Evolutionary conservation across 2,329 filamentous ascomycete genomes (phyloP), one percentile per base, ranked within the genome.

Genomic region (Fusarium penzigii): DNA sequence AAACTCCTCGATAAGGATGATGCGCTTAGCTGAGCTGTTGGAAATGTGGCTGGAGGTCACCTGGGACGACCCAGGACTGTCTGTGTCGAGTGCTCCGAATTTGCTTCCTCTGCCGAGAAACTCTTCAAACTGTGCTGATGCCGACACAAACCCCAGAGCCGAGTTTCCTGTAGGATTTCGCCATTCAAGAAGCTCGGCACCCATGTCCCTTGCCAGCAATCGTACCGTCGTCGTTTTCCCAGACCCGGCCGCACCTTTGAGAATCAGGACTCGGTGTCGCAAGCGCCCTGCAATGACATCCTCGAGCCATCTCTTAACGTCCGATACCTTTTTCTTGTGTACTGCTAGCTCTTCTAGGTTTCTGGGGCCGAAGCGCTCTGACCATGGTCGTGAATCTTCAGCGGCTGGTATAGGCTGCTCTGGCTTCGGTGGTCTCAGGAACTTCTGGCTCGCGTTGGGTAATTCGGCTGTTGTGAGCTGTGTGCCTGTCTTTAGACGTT

Each of bases 191-290:
- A 97, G 75, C 56, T 92, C 84, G 53, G 88, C 86, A 2, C 81
- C 82, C 75, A 97, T 77, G n/a, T 88, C 84, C 57, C 84, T 84
- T 5, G 92, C 88, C 36, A 99, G 79, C 17, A 96, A 75, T 11
- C 83, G 82, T 47, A 97, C 67, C 0, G 93, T 96, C 1, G 91
- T 92, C 1, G 94, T 97, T 74, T 99, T 99, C 29, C 91, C 94
- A 34, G 90, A 89, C 17, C 94, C 94, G 40, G 94, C 92, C 34
- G 92, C 86, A 11, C 94, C 94, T 70, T 95, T 96, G 41, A 99
- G 77, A 29, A 99, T 79, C 51, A 97, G 80, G 51, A 97, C 68
- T 54, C 89, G 83, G 76, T 96, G 85, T 53, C 82, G 78, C 70
- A 82, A 72, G 38, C 77, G 76, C 14, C 90, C 89, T 25, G 72